Conservation (phyloP, 2,329 filamentous ascomycete species). For the Penicillium frequentans region DNA sequence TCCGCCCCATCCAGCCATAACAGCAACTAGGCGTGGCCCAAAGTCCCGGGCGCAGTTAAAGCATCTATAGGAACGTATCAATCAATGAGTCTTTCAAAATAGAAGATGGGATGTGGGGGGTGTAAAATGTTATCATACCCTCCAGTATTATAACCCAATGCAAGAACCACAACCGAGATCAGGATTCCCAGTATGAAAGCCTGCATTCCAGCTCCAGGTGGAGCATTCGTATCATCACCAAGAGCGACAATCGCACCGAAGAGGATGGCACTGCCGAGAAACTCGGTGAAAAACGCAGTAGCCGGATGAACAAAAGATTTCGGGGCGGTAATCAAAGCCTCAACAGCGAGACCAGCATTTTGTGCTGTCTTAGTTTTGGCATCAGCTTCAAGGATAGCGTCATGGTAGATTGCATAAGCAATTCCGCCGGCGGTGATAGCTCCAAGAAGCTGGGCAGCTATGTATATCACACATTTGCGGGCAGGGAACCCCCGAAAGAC, state of each 20-base stretch:
- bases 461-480: slow-evolving; percentile 28
- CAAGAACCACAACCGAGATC: slow-evolving; percentile 15
- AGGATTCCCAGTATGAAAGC: slow-evolving; percentile 28
- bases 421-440: slow-evolving; percentile 35
- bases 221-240: slow-evolving; percentile 46
- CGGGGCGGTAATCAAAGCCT: slow-evolving; percentile 27
- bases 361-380: slow-evolving; percentile 17
- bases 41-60: slow-evolving; percentile 40
- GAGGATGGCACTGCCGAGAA: slow-evolving; percentile 34
- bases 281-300: slow-evolving; percentile 40
- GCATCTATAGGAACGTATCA: slow-evolving; percentile 14
- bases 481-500: slow-evolving; percentile 39
- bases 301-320: slow-evolving; percentile 3
- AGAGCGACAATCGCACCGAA: slow-evolving; percentile 36
- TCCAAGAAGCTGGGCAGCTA: slow-evolving; percentile 36
- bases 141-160: slow-evolving; percentile 38
- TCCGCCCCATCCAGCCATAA: slow-evolving; percentile 34
- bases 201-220: slow-evolving; percentile 45
- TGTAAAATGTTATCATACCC: slow-evolving; percentile 15
- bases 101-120: not conserved
- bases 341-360: slow-evolving; percentile 13
- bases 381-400: slow-evolving; percentile 30
- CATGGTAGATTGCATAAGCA: slow-evolving; percentile 37
- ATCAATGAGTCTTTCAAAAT: not conserved
- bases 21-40: slow-evolving; percentile 33